Percentiles rank a stretch among this genome's conserved stretches.
These are phyloP conservation scores for Umbelopsis sp. DNA, from an alignment of 371 early-diverging fungal species.

Conservation along the genomic window DNA sequence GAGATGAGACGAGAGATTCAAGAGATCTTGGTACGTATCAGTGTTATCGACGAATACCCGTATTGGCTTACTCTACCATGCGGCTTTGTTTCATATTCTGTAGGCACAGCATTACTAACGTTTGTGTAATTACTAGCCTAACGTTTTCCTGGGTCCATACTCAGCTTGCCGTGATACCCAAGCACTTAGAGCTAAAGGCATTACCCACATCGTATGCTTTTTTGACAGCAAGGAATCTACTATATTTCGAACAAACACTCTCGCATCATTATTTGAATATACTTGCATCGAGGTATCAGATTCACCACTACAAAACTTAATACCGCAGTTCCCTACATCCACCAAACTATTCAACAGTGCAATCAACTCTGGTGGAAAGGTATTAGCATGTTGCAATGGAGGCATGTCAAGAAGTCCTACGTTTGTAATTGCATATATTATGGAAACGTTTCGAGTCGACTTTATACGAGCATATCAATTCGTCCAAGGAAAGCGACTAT, in stretches of 20 bases:
- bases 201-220: constrained; percentile 79
- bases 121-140: constrained; percentile 43
- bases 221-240: constrained; percentile 64
- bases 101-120: neutral
- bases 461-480: constrained; percentile 76
- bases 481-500: constrained; percentile 84
- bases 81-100: no score
- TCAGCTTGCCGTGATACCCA: constrained; percentile 65
- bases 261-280: constrained; percentile 31
- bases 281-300: constrained; percentile 63
- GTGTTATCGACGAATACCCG: no score
- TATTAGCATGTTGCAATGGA: constrained; percentile 85
- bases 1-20: constrained; percentile 86
- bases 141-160: constrained; percentile 81
- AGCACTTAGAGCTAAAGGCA: constrained; percentile 51
- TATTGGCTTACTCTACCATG: no score
- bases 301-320: constrained; percentile 71
- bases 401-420: constrained; percentile 86
- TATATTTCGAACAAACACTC: constrained; percentile 37
- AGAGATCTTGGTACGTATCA: constrained; percentile 62
- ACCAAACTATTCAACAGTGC: constrained; percentile 63
- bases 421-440: constrained; percentile 88
- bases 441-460: constrained; percentile 70
- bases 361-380: constrained; percentile 56
- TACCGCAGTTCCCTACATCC: constrained; percentile 71